Conservation (phyloP, 345 rosid species). For the Lagerstroemia speciosa region DNA sequence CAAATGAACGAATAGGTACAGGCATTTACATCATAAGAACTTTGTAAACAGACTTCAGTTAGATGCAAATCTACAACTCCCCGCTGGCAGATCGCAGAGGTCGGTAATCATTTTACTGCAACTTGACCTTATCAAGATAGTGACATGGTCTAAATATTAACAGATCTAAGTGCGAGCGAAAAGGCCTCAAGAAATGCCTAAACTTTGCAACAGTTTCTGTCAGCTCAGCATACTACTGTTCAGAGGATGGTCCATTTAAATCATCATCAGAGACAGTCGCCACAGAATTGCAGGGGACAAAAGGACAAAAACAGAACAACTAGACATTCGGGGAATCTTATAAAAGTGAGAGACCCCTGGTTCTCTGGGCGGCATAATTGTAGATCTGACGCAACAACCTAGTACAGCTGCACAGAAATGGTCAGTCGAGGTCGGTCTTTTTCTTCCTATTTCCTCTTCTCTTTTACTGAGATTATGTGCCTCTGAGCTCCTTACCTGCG, state of each 20-base stretch:
- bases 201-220: not conserved
- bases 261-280: not conserved
- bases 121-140: not conserved
- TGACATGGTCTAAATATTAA: not conserved
- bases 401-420: not conserved
- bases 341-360: not conserved
- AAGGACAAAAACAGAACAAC: not conserved
- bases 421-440: not conserved
- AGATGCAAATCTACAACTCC: not conserved
- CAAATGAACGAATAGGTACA: not conserved
- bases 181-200: not conserved
- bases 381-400: not conserved
- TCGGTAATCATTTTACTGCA: too few relatives aligned
- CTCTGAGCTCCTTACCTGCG: constrained; percentile 32
- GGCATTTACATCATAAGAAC: too few relatives aligned
- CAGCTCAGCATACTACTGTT: not conserved
- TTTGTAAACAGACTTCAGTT: not conserved
- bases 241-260: not conserved
- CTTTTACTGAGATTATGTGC: too few relatives aligned
- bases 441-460: too few relatives aligned
- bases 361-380: not conserved
- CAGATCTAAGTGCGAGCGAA: not conserved
- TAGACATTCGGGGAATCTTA: not conserved
- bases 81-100: too few relatives aligned
- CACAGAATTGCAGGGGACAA: not conserved